These are phyloP conservation scores for Fraxinus angustifolia DNA, from an alignment of 305 asterid genomes.

Conservation along the genomic window DNA sequence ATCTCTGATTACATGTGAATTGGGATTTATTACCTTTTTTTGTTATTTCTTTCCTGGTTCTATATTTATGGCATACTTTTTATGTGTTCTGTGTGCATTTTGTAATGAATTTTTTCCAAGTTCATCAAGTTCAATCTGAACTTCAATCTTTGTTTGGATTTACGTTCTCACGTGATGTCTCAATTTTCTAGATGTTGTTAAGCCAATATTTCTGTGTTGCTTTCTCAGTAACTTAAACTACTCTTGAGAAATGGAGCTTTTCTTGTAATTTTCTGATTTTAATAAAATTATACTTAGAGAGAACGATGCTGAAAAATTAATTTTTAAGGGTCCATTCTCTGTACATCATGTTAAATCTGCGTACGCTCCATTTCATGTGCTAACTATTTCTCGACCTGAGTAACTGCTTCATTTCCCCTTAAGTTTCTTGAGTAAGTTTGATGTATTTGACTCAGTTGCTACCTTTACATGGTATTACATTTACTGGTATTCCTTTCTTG, in stretches of 20 bases:
- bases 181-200: background rate
- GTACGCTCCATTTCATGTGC: background rate
- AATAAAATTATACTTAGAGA: background rate
- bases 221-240: background rate
- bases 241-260: background rate
- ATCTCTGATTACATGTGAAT: background rate
- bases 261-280: background rate
- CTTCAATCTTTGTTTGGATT: background rate
- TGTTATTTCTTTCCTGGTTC: background rate
- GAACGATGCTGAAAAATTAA: background rate
- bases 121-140: background rate
- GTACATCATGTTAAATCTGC: background rate
- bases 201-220: background rate
- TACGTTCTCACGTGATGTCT: background rate
- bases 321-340: background rate
- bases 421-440: background rate
- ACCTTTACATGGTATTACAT: background rate
- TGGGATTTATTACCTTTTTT: background rate
- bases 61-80: background rate
- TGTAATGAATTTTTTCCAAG: background rate
- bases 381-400: background rate
- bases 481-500: background rate
- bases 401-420: slow-evolving; percentile 1
- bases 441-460: background rate
- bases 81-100: background rate